phyloP scores from a whole-genome alignment of 2,329 filamentous ascomycete species.

The Xylaria sp. region DNA sequence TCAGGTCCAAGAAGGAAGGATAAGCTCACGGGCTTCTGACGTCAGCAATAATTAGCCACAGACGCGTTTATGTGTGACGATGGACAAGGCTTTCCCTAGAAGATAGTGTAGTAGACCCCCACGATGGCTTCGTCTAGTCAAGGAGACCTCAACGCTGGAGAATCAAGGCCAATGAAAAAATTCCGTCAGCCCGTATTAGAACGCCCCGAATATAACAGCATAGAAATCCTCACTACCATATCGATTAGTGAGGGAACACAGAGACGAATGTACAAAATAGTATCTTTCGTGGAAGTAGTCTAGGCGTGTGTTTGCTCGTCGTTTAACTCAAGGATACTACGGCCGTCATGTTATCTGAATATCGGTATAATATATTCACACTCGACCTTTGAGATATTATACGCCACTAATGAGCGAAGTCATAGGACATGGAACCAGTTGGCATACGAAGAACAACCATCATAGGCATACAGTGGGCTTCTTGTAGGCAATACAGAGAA shows the following conservation, averaged over 20 bases:
- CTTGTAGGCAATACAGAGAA: background rate
- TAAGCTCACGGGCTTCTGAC: background rate
- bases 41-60: background rate
- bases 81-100: background rate
- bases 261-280: background rate
- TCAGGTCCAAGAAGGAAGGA: background rate
- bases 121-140: background rate
- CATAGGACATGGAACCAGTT: background rate
- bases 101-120: background rate
- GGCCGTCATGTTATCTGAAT: background rate
- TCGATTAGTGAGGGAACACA: background rate
- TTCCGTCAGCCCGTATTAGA: background rate
- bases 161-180: background rate
- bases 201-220: background rate
- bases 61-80: background rate
- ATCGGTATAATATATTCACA: background rate
- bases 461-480: background rate
- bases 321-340: background rate
- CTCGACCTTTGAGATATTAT: background rate
- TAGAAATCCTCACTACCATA: too few species aligned
- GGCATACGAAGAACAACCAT: too few species aligned
- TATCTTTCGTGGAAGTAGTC: background rate
- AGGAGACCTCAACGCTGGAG: background rate
- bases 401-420: background rate
- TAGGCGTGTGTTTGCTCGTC: background rate